Evolutionary conservation across 2,329 filamentous ascomycete species (phyloP), one percentile per base, ranked within the genome.

Genomic region (Cryphonectria japonica): DNA sequence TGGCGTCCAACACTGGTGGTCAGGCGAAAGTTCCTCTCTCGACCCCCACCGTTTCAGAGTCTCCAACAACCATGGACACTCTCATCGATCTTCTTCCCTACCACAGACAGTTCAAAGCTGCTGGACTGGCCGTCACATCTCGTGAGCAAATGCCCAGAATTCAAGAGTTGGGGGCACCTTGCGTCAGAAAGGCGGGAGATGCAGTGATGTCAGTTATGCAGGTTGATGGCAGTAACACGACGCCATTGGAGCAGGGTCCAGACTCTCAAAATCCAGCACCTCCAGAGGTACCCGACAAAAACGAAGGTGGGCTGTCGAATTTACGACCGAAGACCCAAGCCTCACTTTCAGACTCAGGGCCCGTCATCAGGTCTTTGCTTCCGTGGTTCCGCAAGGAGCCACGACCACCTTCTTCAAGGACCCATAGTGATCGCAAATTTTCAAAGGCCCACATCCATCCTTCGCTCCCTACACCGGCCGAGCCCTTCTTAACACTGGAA

Each of bases 51-150:
- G 65, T 79, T 72, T 77, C 82, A 1, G 79, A 80, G 16, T 84
- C 84, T 2, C 80, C 77, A n/a, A 74, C 77, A 65, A 88, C 83
- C 59, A 78, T 84, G 62, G 82, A 84, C 71, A 89, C 88, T 1
- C 81, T 89, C 26, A 81, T 83, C 37, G 85, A 85, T 41, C 78
- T 89, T 2, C 76, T 88, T 37, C 87, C 87, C 2, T 89, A 85
- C 75, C 83, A 82, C 63, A 79, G 83, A 4, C 83, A 89, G 72
- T 88, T 90, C 72, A 80, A 79, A 69, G 82, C 82, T 70, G 87
- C 85, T 68, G 86, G 87, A 1, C 80, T 90, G 66, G 86, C 87
- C 1, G 84, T 89, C 1, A 89, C 88, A 14, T 88, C 87, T 73
- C 80, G 73, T 71, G 87, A 84, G 74, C 84, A 83, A 77, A 80